Base-by-base conservation (phyloP, 768 basidiomycete species). In the Tulasnella sp. region DNA sequence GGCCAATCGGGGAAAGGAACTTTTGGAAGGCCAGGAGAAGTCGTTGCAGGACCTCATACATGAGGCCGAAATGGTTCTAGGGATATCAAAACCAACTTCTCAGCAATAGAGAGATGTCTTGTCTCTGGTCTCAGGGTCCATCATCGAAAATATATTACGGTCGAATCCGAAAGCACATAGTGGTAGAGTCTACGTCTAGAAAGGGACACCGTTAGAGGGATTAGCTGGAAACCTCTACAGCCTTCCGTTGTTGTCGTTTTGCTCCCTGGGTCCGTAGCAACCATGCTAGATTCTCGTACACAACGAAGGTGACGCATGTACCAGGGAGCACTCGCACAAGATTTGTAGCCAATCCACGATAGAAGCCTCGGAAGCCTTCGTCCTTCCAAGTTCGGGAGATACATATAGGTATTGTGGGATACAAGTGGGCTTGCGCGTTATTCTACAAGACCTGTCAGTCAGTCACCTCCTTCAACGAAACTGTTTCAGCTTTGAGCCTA, bases 301-400 rank as follows among this genome's bases (percentile, higher is more conserved):
- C 93, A 41, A 98, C 95, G 65, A 98, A 96, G 3, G 95, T 98
- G 48, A 97, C 88, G 69, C 95, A 97, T 2, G 95, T 98, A 27
- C 95, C 96, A 0, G 96, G 96, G 15, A 98, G 78, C 51, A 99
- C 94, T 13, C 96, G 82, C 11, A 99, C 83, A 24, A 96, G 79
- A 68, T 97, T 98, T 26, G 91, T 94, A 1, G 85, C 94, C 7
- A 99, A 78, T 1, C 96, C 96, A 51, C 94, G 87, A 72, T 97
- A 99, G 70, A 98, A 98, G 1, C 91, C 95, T 49, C 76, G 73
- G 15, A 85, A 43, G 10, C 94, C 88, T 70, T 96, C 94, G 60
- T 84, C 76, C 32, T 73, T 69, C 81, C 85, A 98, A 1, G 93
- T 95, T 47, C 83, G 82, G 54, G 75, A 76, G 66, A 96, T 83